Conservation (phyloP, 768 basidiomycete species). For the Mycena belliarum region DNA sequence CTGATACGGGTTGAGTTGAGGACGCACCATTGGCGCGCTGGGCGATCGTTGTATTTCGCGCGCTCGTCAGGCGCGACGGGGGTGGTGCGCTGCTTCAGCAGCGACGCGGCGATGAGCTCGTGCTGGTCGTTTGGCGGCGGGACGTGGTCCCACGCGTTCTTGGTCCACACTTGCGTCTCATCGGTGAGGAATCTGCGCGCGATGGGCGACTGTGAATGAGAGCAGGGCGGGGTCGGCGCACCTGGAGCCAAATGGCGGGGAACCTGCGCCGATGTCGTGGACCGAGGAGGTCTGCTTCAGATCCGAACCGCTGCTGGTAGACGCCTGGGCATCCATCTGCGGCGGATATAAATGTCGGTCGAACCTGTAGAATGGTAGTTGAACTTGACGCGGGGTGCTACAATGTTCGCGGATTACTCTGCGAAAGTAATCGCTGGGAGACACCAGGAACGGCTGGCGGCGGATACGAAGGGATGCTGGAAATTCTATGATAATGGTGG, state of each 20-base stretch:
- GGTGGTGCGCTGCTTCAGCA: slow-evolving; percentile 66
- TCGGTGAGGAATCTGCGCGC: slow-evolving; percentile 65
- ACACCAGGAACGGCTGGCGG: too few species aligned
- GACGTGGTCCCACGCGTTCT: slow-evolving; percentile 93
- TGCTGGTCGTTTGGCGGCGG: slow-evolving; percentile 80
- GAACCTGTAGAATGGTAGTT: too few species aligned
- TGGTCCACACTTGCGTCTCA: slow-evolving; percentile 75
- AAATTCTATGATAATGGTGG: too few species aligned
- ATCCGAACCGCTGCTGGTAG: not conserved
- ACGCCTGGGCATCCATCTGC: not conserved
- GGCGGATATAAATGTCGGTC: too few species aligned
- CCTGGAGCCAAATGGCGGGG: slow-evolving; percentile 76
- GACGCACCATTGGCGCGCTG: slow-evolving; percentile 69
- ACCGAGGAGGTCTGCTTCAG: slow-evolving; percentile 62
- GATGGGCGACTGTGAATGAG: not conserved
- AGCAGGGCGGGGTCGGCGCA: slow-evolving; percentile 26
- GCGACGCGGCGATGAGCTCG: slow-evolving; percentile 66
- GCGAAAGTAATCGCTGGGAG: too few species aligned
- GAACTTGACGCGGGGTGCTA: too few species aligned
- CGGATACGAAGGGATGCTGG: too few species aligned
- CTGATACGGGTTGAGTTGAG: not conserved
- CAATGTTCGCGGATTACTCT: too few species aligned
- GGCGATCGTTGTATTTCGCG: slow-evolving; percentile 69
- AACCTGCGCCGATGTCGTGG: slow-evolving; percentile 52
- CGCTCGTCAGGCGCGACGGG: slow-evolving; percentile 80